These are phyloP conservation scores for Sporothrix dimorphospora DNA, from an alignment of 2,329 filamentous ascomycete genomes.

Conservation along the genomic window DNA sequence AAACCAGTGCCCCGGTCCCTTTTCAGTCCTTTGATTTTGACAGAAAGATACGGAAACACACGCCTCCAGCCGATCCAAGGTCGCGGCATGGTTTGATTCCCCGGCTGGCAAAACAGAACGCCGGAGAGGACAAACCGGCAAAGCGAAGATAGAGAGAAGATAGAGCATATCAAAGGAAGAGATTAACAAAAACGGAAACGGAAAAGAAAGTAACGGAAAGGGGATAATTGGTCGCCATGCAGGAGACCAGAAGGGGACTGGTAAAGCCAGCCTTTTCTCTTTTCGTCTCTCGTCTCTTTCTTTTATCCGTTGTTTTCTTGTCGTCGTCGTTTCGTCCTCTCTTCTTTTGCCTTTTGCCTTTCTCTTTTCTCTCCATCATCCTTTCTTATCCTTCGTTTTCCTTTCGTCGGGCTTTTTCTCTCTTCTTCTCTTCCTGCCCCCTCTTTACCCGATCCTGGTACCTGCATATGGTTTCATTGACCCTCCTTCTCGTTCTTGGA, in stretches of 20 bases:
- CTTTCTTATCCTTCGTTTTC: too few relatives aligned
- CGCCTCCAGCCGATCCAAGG: too few relatives aligned
- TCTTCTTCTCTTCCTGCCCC: background rate
- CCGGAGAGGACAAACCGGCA: background rate
- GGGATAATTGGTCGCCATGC: background rate
- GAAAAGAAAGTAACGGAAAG: background rate
- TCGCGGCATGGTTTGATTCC: background rate
- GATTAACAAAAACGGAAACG: background rate
- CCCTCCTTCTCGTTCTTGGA: background rate
- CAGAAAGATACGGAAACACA: background rate
- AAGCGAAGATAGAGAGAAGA: background rate
- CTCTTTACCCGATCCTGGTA: conserved; percentile 12
- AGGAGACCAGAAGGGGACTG: background rate
- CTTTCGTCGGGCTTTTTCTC: too few relatives aligned
- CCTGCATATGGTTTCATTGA: conserved; percentile 27
- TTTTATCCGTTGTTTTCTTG: background rate
- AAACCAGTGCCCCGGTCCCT: background rate
- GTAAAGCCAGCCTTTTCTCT: background rate
- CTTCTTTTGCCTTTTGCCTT: too few relatives aligned
- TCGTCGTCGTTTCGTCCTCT: background rate
- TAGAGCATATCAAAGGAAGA: background rate
- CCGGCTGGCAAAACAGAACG: background rate
- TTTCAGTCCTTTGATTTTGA: background rate
- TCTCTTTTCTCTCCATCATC: too few relatives aligned
- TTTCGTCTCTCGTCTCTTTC: background rate